Conservation (phyloP, 2,329 filamentous ascomycete genomes). For the Aureobasidium lini region DNA sequence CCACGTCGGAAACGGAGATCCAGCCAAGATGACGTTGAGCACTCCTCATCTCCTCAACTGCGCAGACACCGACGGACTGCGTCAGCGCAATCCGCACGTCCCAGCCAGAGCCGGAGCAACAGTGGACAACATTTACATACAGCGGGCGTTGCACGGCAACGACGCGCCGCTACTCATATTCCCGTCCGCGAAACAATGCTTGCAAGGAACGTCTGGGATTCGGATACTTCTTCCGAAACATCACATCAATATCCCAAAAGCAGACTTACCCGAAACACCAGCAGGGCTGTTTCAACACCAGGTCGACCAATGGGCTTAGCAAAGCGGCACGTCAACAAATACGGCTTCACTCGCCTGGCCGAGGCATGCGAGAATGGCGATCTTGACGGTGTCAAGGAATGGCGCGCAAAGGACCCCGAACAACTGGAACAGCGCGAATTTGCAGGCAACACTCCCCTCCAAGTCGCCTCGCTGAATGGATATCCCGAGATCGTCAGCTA, state of each 20-base stretch:
- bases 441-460: slow-evolving; percentile 90
- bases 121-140: slow-evolving; percentile 4
- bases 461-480: slow-evolving; percentile 85
- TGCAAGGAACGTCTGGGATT: slow-evolving; percentile 46
- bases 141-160: slow-evolving; percentile 19
- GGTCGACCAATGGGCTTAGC: slow-evolving; percentile 52
- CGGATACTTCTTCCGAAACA: slow-evolving; percentile 43
- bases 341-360: slow-evolving; percentile 85
- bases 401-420: slow-evolving; percentile 70
- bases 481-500: slow-evolving; percentile 81
- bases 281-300: slow-evolving; percentile 46
- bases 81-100: slow-evolving; percentile 54
- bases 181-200: slow-evolving; percentile 25
- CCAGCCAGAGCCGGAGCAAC: slow-evolving; percentile 41
- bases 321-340: slow-evolving; percentile 85
- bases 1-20: slow-evolving; percentile 12
- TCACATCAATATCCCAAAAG: slow-evolving; percentile 55
- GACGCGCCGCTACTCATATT: slow-evolving; percentile 45
- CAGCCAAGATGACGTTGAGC: slow-evolving; percentile 20
- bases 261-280: slow-evolving; percentile 45
- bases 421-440: slow-evolving; percentile 87
- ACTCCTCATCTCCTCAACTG: slow-evolving; percentile 54
- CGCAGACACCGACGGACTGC: slow-evolving; percentile 55
- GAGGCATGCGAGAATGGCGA: slow-evolving; percentile 82
- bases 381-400: slow-evolving; percentile 66